These are phyloP conservation scores for Paramyrothecium roridum DNA, from an alignment of 2,329 filamentous ascomycete genomes.

Conservation along the genomic window DNA sequence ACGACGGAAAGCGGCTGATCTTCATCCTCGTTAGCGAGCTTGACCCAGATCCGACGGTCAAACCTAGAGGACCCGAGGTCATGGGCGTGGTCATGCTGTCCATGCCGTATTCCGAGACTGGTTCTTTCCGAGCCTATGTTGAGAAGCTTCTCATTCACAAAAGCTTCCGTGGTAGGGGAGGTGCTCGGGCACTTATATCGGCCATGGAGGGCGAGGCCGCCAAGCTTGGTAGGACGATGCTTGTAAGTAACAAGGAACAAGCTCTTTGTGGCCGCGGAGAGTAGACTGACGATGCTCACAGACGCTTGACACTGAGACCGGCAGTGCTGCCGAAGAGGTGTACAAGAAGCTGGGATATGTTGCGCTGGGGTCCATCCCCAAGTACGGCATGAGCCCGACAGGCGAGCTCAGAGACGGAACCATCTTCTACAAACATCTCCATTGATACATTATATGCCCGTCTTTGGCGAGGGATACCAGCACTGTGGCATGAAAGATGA, in stretches of 20 bases:
- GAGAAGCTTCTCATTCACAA: constrained; percentile 58
- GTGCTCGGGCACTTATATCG: constrained; percentile 47
- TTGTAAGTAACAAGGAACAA: constrained; percentile 45
- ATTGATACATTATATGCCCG: background rate
- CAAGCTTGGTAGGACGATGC: constrained; percentile 42
- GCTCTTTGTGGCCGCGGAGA: background rate
- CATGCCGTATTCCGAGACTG: constrained; percentile 52
- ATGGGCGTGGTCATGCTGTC: constrained; percentile 55
- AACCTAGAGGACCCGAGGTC: constrained; percentile 40
- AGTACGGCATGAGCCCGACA: constrained; percentile 46
- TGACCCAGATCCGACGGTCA: constrained; percentile 23
- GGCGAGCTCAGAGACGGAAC: constrained; percentile 47
- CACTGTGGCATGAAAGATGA: background rate
- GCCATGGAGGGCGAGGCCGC: constrained; percentile 54
- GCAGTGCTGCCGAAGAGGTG: constrained; percentile 47
- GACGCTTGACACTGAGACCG: constrained; percentile 51
- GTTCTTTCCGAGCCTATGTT: constrained; percentile 49
- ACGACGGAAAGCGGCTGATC: constrained; percentile 44
- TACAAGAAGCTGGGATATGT: constrained; percentile 56
- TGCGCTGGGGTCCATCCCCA: constrained; percentile 52
- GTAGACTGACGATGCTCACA: constrained; percentile 15
- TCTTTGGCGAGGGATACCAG: background rate
- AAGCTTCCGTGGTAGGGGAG: constrained; percentile 45
- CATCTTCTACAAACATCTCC: constrained; percentile 59
- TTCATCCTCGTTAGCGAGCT: constrained; percentile 44